phyloP scores from a whole-genome alignment of 1,284 basidiomycete genomes.

The Ganoderma multipileum region DNA sequence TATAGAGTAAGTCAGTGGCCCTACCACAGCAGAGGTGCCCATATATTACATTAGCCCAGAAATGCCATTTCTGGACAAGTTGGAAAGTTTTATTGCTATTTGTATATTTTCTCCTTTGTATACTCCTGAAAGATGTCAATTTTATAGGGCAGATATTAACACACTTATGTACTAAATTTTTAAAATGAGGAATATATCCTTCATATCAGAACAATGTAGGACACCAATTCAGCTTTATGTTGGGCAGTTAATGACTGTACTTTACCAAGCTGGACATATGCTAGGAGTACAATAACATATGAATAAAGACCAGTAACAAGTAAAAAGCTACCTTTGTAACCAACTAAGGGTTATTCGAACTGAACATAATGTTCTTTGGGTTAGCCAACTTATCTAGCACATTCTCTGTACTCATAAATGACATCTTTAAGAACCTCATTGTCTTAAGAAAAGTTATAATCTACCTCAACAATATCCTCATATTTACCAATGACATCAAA shows the following conservation, averaged over 20 bases:
- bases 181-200: too few species aligned
- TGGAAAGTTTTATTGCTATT: too few species aligned
- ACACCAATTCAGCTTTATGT: too few species aligned
- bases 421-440: constrained; percentile 12
- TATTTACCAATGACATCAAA: not conserved
- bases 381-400: constrained; percentile 5
- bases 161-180: too few species aligned
- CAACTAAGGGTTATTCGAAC: constrained; percentile 1
- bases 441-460: not conserved
- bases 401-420: constrained; percentile 11
- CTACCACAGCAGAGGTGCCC: too few species aligned
- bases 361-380: constrained; percentile 12
- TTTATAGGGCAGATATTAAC: too few species aligned
- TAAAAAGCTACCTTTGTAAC: not conserved
- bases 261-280: constrained; percentile 13
- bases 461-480: constrained; percentile 17
- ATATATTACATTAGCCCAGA: too few species aligned
- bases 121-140: too few species aligned
- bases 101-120: too few species aligned
- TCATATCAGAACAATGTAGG: too few species aligned
- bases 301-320: constrained; percentile 12
- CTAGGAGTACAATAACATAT: constrained; percentile 15
- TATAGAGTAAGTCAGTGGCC: too few species aligned
- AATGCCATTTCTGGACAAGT: too few species aligned
- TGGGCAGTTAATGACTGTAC: not conserved